Evolutionary conservation across 2,329 filamentous ascomycete genomes (phyloP), one percentile per base, ranked within the genome.

Genomic region (Penicillium decumbens): DNA sequence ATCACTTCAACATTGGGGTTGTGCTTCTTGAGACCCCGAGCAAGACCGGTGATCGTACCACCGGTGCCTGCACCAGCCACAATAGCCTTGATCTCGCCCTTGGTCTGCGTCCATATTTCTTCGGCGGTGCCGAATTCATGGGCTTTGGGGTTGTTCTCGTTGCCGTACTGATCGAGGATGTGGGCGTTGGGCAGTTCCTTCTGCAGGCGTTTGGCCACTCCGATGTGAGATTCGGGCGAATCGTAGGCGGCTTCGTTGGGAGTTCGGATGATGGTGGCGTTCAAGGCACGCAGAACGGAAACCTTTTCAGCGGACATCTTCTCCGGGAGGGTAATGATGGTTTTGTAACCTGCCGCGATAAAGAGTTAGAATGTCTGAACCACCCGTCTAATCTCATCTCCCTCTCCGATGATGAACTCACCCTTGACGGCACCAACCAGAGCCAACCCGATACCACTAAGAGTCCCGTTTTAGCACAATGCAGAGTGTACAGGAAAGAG

Each of bases 271-370:
- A 98, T 97, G 66, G 95, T 96, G 37, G 93, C 93, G 57, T 92
- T 92, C 45, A 98, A 81, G 27, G 93, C 92, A 62, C 90, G 88
- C 54, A 98, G 80, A 25, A 98, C 93, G 2, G 92, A 87, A 33
- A 98, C 93, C 74, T 98, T 98, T 74, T 98, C 93, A 41, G 90
- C 88, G 1, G 90, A 96, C 93, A 98, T 98, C 79, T 98, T 98
- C 76, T 98, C 93, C 44, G 93, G 93, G 40, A 98, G 82, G 9
- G 93, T 98, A 71, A 98, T 98, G 74, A 98, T 97, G 35, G 91
- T 95, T 74, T 92, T 92, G 80, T 97, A 98, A 59, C 91, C 72
- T 73, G 27, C 2, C 25, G 18, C 13, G 33, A 30, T 27, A 12
- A 28, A 28, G 9, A 29, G 20, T 27, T 41, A 45, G 40, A 6